Conservation (phyloP, 306 rosid species). For the Spatholobus suberectus region DNA sequence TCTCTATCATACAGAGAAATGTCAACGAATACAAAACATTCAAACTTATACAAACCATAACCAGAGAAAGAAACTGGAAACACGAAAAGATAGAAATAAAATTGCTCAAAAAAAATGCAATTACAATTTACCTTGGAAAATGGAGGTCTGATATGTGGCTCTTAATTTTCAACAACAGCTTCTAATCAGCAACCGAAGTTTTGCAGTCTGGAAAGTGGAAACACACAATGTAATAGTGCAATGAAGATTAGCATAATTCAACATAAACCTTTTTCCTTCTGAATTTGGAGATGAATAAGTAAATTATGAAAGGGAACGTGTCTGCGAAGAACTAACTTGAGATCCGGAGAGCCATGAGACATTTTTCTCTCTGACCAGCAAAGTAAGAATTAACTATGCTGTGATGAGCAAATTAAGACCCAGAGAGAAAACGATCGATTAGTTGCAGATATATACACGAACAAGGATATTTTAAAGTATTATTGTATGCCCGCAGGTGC, state of each 20-base stretch:
- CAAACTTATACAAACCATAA: not conserved
- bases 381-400: not conserved
- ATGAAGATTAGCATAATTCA: not conserved
- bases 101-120: not conserved
- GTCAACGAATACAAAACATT: not conserved
- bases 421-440: not conserved
- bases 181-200: not conserved
- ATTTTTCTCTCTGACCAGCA: not conserved
- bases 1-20: no score
- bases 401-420: not conserved
- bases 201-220: slow-evolving; percentile 1
- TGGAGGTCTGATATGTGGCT: not conserved
- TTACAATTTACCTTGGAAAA: not conserved
- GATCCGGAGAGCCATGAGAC: not conserved
- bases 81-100: not conserved
- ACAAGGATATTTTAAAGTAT: not conserved
- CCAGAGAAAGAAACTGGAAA: not conserved
- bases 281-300: not conserved
- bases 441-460: not conserved
- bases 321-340: slow-evolving; percentile 10
- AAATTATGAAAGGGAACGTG: not conserved
- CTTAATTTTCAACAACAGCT: not conserved
- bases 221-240: not conserved
- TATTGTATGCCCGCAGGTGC: not conserved
- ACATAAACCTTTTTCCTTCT: not conserved